These are phyloP conservation scores for Arthrobotrys entomopaga DNA, from an alignment of 2,329 filamentous ascomycete genomes.

Conservation along the genomic window DNA sequence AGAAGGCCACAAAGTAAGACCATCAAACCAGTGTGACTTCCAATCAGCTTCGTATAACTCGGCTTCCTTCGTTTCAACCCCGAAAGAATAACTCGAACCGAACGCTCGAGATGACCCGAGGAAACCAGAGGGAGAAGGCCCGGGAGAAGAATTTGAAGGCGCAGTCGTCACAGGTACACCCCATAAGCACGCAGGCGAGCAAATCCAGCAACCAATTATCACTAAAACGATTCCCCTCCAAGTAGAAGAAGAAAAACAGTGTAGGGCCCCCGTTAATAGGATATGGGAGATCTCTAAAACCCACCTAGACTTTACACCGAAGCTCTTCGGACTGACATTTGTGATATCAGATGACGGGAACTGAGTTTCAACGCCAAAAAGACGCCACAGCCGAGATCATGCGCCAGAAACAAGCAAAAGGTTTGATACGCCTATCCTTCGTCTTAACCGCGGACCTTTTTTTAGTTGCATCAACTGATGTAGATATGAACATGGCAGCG, in stretches of 20 bases:
- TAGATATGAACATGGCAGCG: slow-evolving; percentile 7
- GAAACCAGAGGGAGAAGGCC: slow-evolving; percentile 94
- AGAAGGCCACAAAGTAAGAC: too few species aligned
- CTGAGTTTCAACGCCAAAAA: slow-evolving; percentile 79
- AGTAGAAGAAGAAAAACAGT: slow-evolving; percentile 44
- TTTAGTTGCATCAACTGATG: slow-evolving; percentile 10
- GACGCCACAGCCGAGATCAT: slow-evolving; percentile 77
- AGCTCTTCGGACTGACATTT: not conserved
- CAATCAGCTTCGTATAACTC: too few species aligned
- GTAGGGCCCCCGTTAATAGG: not conserved
- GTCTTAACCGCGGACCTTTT: not conserved
- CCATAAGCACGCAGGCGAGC: slow-evolving; percentile 10
- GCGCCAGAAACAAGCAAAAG: slow-evolving; percentile 70
- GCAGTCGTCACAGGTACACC: slow-evolving; percentile 69
- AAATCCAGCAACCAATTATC: not conserved
- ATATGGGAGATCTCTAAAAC: too few species aligned
- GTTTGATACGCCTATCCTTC: not conserved
- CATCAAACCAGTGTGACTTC: too few species aligned
- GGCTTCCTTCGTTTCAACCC: too few species aligned
- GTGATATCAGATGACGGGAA: slow-evolving; percentile 68
- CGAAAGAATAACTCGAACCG: too few species aligned
- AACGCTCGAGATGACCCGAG: slow-evolving; percentile 77
- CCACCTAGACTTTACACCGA: too few species aligned
- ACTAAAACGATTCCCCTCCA: not conserved
- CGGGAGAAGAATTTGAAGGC: slow-evolving; percentile 88